Percentiles rank a stretch among this genome's conserved stretches.
Conservation (phyloP, 306 rosid species). For the Cucurbita ficifolia region DNA sequence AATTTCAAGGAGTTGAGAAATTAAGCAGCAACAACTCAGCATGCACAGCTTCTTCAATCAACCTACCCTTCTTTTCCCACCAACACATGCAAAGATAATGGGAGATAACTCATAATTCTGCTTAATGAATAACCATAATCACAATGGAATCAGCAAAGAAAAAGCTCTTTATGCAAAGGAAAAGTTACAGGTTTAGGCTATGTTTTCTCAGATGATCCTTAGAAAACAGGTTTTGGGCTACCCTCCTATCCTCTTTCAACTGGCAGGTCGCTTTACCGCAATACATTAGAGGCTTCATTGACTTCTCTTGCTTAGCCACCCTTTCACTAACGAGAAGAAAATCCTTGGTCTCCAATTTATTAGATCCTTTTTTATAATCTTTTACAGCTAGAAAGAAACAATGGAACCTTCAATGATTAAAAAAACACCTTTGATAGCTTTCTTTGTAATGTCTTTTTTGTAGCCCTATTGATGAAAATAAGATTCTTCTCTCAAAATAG, state of each 20-base stretch:
- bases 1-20: not conserved
- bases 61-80: not conserved
- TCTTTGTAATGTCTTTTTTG: not conserved
- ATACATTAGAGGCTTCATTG: not conserved
- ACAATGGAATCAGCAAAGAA: not conserved
- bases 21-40: not conserved
- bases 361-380: not conserved
- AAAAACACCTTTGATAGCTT: not conserved
- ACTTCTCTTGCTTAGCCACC: not conserved
- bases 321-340: not conserved
- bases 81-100: not conserved
- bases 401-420: not conserved
- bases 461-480: not conserved
- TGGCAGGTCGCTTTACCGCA: not conserved
- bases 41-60: not conserved
- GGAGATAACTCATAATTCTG: not conserved
- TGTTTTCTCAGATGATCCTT: not conserved
- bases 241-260: not conserved
- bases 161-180: not conserved
- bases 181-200: not conserved
- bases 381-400: not conserved
- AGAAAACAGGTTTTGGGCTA: not conserved
- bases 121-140: not conserved
- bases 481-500: not conserved
- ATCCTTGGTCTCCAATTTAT: not conserved